Evolutionary conservation across 768 basidiomycete species (phyloP).

Genomic region (Mycena capillaripes): DNA sequence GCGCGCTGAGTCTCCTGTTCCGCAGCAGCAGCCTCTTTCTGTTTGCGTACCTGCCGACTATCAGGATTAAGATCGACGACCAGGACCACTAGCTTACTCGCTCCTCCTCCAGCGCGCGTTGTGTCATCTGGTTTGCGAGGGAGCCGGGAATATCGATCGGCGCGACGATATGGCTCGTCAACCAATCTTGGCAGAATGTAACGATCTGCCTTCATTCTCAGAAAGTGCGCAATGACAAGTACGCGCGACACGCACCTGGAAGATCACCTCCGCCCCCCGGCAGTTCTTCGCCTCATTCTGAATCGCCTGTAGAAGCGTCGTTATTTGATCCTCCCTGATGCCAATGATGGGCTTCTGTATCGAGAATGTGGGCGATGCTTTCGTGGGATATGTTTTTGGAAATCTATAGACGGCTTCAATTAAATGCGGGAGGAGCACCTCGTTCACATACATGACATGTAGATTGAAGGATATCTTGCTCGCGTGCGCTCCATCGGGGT

Average conservation of each 20-base stretch:
- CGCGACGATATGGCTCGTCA: conserved; percentile 68
- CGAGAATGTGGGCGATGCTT: conserved; percentile 76
- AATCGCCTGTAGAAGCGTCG: conserved; percentile 70
- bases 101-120: conserved; percentile 79
- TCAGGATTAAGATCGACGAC: not conserved
- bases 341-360: conserved; percentile 78
- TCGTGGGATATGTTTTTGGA: conserved; percentile 85
- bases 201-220: conserved; percentile 63
- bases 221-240: not conserved
- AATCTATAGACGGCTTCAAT: conserved; percentile 61
- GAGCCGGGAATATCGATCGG: conserved; percentile 75
- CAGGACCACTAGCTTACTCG: conserved; percentile 61
- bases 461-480: conserved; percentile 75
- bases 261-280: conserved; percentile 83
- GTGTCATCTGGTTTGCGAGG: conserved; percentile 83
- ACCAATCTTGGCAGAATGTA: conserved; percentile 80
- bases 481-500: conserved; percentile 71
- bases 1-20: conserved; percentile 64
- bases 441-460: conserved; percentile 71
- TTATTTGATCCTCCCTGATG: conserved; percentile 68
- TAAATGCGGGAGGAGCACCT: conserved; percentile 14
- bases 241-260: conserved; percentile 64
- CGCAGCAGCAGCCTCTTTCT: conserved; percentile 70
- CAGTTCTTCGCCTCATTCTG: conserved; percentile 75
- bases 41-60: conserved; percentile 49